A percentile compares a stretch with the other conserved stretches of the same genome.
phyloP scores from a whole-genome alignment of 768 basidiomycete genomes.

The Coprinopsis marcescibilis region DNA sequence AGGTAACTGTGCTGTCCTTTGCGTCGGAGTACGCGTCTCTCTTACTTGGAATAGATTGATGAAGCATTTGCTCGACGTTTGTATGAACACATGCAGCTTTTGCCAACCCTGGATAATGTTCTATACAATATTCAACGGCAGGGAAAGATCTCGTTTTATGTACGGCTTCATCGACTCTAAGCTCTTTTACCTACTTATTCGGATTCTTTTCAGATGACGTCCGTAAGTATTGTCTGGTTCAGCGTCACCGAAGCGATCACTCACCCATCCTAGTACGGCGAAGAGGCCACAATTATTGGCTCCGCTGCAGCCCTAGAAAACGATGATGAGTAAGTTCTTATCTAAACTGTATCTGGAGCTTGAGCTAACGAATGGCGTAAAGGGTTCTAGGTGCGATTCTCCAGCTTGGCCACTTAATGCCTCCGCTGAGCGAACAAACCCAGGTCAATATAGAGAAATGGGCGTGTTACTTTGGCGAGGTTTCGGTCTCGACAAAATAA shows the following conservation, averaged over 20 bases:
- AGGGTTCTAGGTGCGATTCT: constrained; percentile 64
- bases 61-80: constrained; percentile 60
- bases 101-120: constrained; percentile 82
- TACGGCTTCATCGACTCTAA: not conserved
- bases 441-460: constrained; percentile 90
- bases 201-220: constrained; percentile 57
- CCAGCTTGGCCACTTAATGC: not conserved
- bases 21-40: not conserved
- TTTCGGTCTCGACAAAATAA: constrained; percentile 70
- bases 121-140: constrained; percentile 92
- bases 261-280: constrained; percentile 56
- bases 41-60: constrained; percentile 46
- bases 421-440: too few species aligned
- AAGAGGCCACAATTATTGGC: constrained; percentile 87
- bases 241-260: constrained; percentile 6
- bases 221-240: constrained; percentile 42
- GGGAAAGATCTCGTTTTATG: constrained; percentile 89
- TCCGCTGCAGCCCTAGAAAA: constrained; percentile 78
- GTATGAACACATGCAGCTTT: constrained; percentile 75
- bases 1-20: constrained; percentile 38
- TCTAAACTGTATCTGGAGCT: not conserved
- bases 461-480: constrained; percentile 88
- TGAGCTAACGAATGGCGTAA: constrained; percentile 1
- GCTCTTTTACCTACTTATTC: constrained; percentile 32
- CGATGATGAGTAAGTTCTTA: constrained; percentile 71